A percentile compares a stretch with the other conserved stretches of the same genome.
These are phyloP conservation scores for Narthecium ossifragum DNA, from an alignment of 106 monocot species.

Conservation along the genomic window DNA sequence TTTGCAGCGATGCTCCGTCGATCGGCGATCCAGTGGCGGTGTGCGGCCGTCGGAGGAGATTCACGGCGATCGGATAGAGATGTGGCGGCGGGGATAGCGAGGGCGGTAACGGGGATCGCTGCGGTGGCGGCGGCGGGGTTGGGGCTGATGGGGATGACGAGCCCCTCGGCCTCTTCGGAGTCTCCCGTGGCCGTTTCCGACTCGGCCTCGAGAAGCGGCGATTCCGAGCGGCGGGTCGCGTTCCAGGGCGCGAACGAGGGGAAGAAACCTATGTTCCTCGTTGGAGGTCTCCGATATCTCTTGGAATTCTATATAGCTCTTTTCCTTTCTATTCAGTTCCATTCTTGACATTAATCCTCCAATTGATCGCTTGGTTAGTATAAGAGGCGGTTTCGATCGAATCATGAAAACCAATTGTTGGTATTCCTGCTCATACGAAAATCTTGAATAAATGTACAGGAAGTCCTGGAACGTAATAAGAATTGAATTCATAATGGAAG, in stretches of 20 bases:
- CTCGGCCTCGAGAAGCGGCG: background rate
- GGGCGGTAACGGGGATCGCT: constrained; percentile 9
- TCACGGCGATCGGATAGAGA: background rate
- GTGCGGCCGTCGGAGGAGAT: background rate
- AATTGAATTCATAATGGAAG: too few species aligned
- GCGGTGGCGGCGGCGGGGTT: constrained; percentile 12
- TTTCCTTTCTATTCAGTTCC: background rate
- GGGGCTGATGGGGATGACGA: background rate
- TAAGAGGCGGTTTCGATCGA: background rate
- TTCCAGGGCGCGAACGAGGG: background rate
- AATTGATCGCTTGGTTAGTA: background rate
- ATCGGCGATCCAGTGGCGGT: background rate
- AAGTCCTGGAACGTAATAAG: too few species aligned
- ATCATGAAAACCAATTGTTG: background rate
- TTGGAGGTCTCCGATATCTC: background rate
- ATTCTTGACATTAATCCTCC: background rate
- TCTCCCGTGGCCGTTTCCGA: constrained; percentile 11
- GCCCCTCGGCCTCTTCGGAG: background rate
- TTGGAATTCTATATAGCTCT: background rate
- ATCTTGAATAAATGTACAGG: background rate
- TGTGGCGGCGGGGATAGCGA: background rate
- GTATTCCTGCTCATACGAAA: too few species aligned
- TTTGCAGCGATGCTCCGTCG: background rate
- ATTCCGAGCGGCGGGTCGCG: background rate
- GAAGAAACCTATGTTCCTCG: background rate